Evolutionary conservation across 2,329 filamentous ascomycete species (phyloP), one percentile per base, ranked within the genome.

Genomic region (Penicillium sp.): DNA sequence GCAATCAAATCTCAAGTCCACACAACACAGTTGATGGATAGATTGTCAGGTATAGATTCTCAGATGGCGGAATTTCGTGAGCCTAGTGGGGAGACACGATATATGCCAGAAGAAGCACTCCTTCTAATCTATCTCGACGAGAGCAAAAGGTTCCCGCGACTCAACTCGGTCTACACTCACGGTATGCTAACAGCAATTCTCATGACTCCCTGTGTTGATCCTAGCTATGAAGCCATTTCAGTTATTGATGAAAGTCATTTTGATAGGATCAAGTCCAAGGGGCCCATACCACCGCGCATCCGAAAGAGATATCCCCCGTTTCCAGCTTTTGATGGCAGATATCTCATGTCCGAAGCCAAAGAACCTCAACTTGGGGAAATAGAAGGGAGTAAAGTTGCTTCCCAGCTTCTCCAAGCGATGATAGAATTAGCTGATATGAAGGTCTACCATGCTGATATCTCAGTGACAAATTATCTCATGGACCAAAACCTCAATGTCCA

Each of bases 131-230:
- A 72, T 9, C 51, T 67, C 15, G 53, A 60, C 19, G 31, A 57
- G n/a, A 66, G 64, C 55, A 51, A 65, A 17, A 63, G 67, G 15
- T 73, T 73, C 41, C 69, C 70, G 2, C 63, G 17, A 0, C 42
- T 73, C 23, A 59, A 72, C 54, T 70, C 68, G 0, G 66, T 72
- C 17, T 73, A 73, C 47, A 56, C 65, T 9, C 65, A 72, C 51
- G 56, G 60, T 8, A 38, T 59, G 4, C 65, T 58, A 42, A 58
- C 62, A 33, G 57, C 66, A 1, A 68, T 68, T n/a, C 61, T 70
- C n/a, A 73, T 73, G 70, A 60, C 61, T 6, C 59, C 67, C n/a
- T 64, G 60, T 35, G 49, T 68, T 21, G 66, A 70, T 33, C 38
- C 63, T 38, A 51, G 49, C 25, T 36, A 41, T 12, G 53, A 61